Base-by-base conservation (phyloP, 2,329 filamentous ascomycete species). In the Diaporthe ilicicola region DNA sequence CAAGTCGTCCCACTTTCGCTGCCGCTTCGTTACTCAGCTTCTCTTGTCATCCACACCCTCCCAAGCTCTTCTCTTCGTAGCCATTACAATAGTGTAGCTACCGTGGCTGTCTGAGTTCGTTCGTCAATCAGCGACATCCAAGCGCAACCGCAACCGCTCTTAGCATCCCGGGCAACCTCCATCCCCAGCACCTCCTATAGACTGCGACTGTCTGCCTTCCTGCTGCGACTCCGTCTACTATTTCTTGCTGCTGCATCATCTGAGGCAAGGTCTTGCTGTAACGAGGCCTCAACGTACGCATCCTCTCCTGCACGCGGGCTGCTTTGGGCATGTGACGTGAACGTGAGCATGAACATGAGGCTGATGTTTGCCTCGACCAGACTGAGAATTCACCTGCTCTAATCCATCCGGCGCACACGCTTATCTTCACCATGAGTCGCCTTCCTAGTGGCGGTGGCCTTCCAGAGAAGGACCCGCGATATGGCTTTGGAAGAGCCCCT, bases 401-500 rank as follows among this genome's bases (percentile, higher is more conserved):
- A 15, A 24, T 9, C 4, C 6, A 22, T n/a, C 32, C 53, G 32
- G n/a, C 19, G 34, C 19, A 7, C 53, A 46, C 56, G 24, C 24
- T 24, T 15, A 29, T 39, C 8, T 15, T 13, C 12, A 48, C 59
- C 8, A 62, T 62, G 59, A 62, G 59, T 19, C 50, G 69, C 19
- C 62, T 70, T 7, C 69, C 69, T 22, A 56, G 53, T 8, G 69
- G 55, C 19, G 69, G 56, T 32, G 56, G 56, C 56, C 39, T 61
- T 22, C 39, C 39, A 15, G 59, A 62, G 42, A 62, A 62, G 27
- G 59, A 48, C 27, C 39, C 27, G 2, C 39, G 42, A 6, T 62
- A 19, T 9, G 39, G 32, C 17, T 66, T 55, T 13, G 69, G 69
- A 10, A 54, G 54, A 27, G 19, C 69, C 37, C 51, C 62, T 24